Percentiles rank a stretch among this genome's conserved stretches.
phyloP scores from a whole-genome alignment of 2,329 filamentous ascomycete species.

The Penicillium occitanis region DNA sequence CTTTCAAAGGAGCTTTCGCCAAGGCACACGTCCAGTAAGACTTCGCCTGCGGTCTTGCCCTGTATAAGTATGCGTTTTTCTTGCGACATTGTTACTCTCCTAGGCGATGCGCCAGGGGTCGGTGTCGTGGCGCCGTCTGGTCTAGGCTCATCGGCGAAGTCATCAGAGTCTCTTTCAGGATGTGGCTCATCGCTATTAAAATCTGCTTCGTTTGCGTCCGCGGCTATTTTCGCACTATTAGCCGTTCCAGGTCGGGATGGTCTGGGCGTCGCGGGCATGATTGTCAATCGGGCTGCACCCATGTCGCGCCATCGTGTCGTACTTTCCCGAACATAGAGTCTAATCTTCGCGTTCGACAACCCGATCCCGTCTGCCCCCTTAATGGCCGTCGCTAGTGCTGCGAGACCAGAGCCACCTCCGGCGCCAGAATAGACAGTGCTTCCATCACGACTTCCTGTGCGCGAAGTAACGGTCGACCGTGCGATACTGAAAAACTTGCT shows the following conservation, averaged over 20 bases:
- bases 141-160: slow-evolving; percentile 11
- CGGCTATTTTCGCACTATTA: slow-evolving; percentile 48
- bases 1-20: slow-evolving; percentile 81
- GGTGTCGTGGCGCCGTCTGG: slow-evolving; percentile 25
- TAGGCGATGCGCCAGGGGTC: slow-evolving; percentile 30
- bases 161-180: neutral
- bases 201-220: slow-evolving; percentile 27
- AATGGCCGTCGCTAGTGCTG: slow-evolving; percentile 48
- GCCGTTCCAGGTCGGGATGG: slow-evolving; percentile 35
- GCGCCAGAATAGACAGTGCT: slow-evolving; percentile 61
- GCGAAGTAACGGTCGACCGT: slow-evolving; percentile 68
- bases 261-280: slow-evolving; percentile 60
- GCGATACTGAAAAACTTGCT: slow-evolving; percentile 79
- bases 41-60: slow-evolving; percentile 64
- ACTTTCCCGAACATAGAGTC: slow-evolving; percentile 75
- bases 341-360: slow-evolving; percentile 71
- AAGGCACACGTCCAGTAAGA: slow-evolving; percentile 78
- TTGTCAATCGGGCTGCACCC: slow-evolving; percentile 78
- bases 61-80: slow-evolving; percentile 85
- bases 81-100: slow-evolving; percentile 58
- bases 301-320: slow-evolving; percentile 86
- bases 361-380: slow-evolving; percentile 64
- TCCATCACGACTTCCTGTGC: slow-evolving; percentile 52
- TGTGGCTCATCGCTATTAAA: slow-evolving; percentile 23
- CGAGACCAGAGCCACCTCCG: slow-evolving; percentile 52